Base-by-base conservation (phyloP, 192 early-diverging fungal species). In the Coemansia sp. region DNA sequence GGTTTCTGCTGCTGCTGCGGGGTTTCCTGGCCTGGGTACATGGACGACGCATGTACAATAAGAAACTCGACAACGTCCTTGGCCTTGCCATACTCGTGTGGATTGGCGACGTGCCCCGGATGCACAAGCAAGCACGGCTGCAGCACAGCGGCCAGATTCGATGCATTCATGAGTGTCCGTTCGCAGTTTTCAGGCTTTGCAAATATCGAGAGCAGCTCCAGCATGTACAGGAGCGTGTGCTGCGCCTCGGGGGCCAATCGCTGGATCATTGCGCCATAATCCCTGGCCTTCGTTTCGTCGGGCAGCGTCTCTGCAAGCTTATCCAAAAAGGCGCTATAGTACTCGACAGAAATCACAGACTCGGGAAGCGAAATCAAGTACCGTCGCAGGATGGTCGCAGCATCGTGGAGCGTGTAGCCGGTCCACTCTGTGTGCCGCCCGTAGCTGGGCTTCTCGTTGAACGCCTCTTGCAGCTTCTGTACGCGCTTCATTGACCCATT, bases 91-190 rank as follows among this genome's bases (percentile, higher is more conserved):
- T 90, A 90, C 46, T 90, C 82, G 17, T 84, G 81, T 33, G 85
- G 86, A 3, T 80, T 72, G 51, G 83, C 77, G 36, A 83, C 76
- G 41, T 90, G 85, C 26, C 76, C 72, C 9, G 86, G 86, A 35
- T 90, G 88, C 5, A 82, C 83, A 10, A 90, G 60, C 32, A 90
- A 59, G n/a, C 86, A 85, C 2, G 86, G 86, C 47, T 84, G 82
- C 55, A 90, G 78, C 14, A 90, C 83, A 3, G 86, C 82, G 5
- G 88, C 88, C 45, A 90, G 60, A 50, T 90, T 90, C 9, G 81
- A 78, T 15, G 82, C 64, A 36, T 82, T 81, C 88, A 90, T 90
- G 28, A 79, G 68, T 15, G 83, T 90, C 11, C 73, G 70, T 18
- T 53, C 60, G 27, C 80, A 50, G 61, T 76, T 76, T 20, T 59